These are phyloP conservation scores for Phytopythium aichiense DNA, from an alignment of 352 stramenopile genomes.

Conservation along the genomic window DNA sequence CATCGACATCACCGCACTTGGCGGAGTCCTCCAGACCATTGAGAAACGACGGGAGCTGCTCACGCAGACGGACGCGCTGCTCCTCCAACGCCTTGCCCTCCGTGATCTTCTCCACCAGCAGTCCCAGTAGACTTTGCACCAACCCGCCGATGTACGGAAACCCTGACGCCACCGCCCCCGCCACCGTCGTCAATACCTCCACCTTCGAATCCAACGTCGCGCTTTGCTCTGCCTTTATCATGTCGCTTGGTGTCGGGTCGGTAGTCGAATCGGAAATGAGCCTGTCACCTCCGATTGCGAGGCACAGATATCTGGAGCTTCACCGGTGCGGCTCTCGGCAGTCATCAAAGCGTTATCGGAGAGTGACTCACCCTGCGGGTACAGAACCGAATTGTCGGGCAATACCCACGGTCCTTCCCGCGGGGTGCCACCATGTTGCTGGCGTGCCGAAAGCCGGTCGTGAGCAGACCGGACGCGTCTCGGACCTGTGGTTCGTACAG, in stretches of 20 bases:
- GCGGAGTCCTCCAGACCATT: not conserved
- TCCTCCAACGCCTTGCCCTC: not conserved
- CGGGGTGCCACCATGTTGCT: not conserved
- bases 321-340: not conserved
- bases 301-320: not conserved
- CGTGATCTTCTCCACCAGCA: not conserved
- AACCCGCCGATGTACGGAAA: too few species aligned
- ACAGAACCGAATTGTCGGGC: not conserved
- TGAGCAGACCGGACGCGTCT: not conserved
- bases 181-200: too few species aligned
- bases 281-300: too few species aligned
- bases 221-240: not conserved
- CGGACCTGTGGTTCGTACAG: too few species aligned
- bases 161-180: too few species aligned
- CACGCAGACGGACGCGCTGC: slow-evolving; percentile 3
- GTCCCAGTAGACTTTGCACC: too few species aligned
- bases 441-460: not conserved
- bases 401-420: not conserved
- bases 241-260: not conserved
- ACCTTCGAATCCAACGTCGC: not conserved
- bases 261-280: not conserved
- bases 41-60: not conserved
- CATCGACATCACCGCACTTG: not conserved
- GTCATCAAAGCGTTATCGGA: not conserved
- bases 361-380: not conserved